Conservation (phyloP, 163 green algal genomes). For the Prototheca stagnorum region DNA sequence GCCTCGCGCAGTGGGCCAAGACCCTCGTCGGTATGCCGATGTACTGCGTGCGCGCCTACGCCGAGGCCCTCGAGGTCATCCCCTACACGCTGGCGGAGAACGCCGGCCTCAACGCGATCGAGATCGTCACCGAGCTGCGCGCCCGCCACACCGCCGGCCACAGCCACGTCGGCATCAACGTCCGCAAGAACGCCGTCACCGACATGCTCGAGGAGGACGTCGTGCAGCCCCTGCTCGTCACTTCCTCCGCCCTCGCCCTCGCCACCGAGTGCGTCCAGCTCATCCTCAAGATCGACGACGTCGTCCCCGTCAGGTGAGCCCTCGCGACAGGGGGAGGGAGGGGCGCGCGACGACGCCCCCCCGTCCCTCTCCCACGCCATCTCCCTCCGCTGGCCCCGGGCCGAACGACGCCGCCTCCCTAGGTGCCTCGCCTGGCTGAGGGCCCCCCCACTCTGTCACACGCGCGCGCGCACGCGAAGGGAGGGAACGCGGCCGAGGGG, state of each 20-base stretch:
- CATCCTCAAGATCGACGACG: slow-evolving; percentile 89
- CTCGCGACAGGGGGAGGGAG: slow-evolving; percentile 1
- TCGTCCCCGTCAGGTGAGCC: slow-evolving; percentile 33
- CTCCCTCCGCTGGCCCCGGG: background rate
- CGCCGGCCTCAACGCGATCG: slow-evolving; percentile 87
- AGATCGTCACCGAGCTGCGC: slow-evolving; percentile 90
- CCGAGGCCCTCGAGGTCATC: slow-evolving; percentile 92
- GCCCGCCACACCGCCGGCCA: slow-evolving; percentile 58
- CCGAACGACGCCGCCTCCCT: too few relatives aligned
- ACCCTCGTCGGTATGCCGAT: slow-evolving; percentile 34
- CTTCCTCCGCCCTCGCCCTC: slow-evolving; percentile 72
- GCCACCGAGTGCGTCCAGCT: slow-evolving; percentile 89
- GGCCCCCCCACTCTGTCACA: too few relatives aligned
- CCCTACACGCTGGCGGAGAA: slow-evolving; percentile 98
- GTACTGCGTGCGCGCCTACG: slow-evolving; percentile 41
- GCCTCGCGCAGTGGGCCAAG: slow-evolving; percentile 69
- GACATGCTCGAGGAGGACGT: slow-evolving; percentile 95
- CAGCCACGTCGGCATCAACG: slow-evolving; percentile 51
- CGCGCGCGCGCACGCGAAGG: too few relatives aligned
- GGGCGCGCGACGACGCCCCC: background rate
- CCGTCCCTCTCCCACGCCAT: background rate
- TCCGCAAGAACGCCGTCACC: slow-evolving; percentile 29
- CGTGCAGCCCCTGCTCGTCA: slow-evolving; percentile 85
- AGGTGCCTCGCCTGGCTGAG: too few relatives aligned
- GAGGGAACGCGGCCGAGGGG: too few relatives aligned